Conservation (phyloP, 192 early-diverging fungal genomes). For the Entomortierella beljakovae region DNA sequence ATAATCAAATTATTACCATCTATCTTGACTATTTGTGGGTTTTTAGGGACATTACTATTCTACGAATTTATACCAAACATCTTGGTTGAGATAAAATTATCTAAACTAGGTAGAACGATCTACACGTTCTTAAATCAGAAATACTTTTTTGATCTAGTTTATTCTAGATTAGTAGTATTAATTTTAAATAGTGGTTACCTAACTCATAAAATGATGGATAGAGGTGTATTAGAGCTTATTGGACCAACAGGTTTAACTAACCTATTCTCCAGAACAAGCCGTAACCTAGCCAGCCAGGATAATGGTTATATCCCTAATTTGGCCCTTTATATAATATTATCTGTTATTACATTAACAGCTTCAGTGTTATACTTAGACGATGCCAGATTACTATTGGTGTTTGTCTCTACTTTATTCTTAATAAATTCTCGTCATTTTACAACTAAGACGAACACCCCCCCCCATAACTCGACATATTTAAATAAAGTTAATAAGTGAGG, state of each 20-base stretch:
- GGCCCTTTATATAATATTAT: constrained; percentile 22
- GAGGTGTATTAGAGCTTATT: constrained; percentile 54
- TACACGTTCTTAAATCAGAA: constrained; percentile 52
- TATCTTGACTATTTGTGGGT: constrained; percentile 27
- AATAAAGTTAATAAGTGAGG: no score
- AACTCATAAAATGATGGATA: constrained; percentile 48
- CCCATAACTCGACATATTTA: no score
- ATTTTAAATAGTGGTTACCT: constrained; percentile 52
- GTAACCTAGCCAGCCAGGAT: constrained; percentile 36
- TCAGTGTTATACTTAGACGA: constrained; percentile 32
- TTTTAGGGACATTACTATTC: constrained; percentile 27
- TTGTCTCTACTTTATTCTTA: constrained; percentile 32
- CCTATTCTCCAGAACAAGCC: constrained; percentile 37
- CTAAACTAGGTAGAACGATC: constrained; percentile 36
- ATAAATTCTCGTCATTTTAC: constrained; percentile 38
- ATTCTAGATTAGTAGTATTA: constrained; percentile 52
- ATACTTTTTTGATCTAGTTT: constrained; percentile 61
- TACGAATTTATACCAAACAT: constrained; percentile 30
- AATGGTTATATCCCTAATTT: constrained; percentile 29
- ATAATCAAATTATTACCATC: constrained; percentile 44
- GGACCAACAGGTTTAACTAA: constrained; percentile 57
- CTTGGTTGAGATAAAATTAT: constrained; percentile 39
- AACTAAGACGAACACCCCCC: constrained; percentile 43
- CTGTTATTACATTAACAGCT: constrained; percentile 28
- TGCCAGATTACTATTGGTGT: constrained; percentile 45